Evolutionary conservation across 495 filamentous ascomycete genomes (phyloP).

Genomic region (Pseudomonodictys pantanalensis): DNA sequence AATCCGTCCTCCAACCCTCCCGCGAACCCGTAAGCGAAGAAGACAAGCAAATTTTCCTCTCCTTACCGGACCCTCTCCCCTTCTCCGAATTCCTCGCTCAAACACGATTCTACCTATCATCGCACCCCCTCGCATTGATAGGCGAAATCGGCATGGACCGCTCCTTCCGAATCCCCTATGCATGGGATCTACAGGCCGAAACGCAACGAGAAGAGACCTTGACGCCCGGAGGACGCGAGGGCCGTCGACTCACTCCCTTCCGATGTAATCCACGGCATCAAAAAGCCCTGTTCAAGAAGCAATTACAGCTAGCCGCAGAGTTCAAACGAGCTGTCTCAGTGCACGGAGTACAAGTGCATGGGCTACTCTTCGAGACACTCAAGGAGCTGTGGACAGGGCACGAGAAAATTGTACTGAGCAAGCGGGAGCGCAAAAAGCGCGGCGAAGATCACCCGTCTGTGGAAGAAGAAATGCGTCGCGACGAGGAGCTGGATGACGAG

Average conservation of each 20-base stretch:
- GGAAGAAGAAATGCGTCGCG: slow-evolving; percentile 2
- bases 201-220: slow-evolving; percentile 49
- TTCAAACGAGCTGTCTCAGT: slow-evolving; percentile 77
- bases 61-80: slow-evolving; percentile 67
- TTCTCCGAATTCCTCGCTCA: slow-evolving; percentile 65
- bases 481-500: slow-evolving; percentile 38
- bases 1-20: slow-evolving; percentile 58
- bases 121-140: slow-evolving; percentile 67
- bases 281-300: slow-evolving; percentile 67
- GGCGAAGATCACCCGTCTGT: slow-evolving; percentile 23
- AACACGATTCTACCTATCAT: slow-evolving; percentile 60
- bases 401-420: slow-evolving; percentile 66
- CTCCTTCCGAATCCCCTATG: slow-evolving; percentile 73
- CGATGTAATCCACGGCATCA: slow-evolving; percentile 79
- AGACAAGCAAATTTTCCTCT: slow-evolving; percentile 59
- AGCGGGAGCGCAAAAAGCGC: slow-evolving; percentile 54
- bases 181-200: slow-evolving; percentile 55
- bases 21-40: slow-evolving; percentile 41
- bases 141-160: slow-evolving; percentile 90
- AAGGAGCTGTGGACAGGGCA: slow-evolving; percentile 77
- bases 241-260: slow-evolving; percentile 67
- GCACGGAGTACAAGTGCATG: slow-evolving; percentile 90
- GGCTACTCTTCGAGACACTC: slow-evolving; percentile 71
- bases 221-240: slow-evolving; percentile 82
- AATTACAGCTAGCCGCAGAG: slow-evolving; percentile 82